Conservation (phyloP, 2,329 filamentous ascomycete species). For the Aspergillus quadrilineatus region DNA sequence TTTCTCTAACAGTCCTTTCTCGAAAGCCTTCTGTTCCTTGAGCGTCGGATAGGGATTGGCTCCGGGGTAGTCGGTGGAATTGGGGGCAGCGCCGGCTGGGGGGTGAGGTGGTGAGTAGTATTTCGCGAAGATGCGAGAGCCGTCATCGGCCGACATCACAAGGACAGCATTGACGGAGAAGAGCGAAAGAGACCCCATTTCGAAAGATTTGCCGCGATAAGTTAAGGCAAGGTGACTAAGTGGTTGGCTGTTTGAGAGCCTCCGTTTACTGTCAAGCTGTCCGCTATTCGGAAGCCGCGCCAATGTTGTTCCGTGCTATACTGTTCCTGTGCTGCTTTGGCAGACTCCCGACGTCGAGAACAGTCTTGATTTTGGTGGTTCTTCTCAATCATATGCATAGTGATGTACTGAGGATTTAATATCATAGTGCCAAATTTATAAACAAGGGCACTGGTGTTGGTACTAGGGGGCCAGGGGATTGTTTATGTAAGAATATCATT, state of each 20-base stretch:
- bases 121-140: conserved; percentile 87
- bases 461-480: background rate
- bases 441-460: background rate
- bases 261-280: conserved; percentile 25
- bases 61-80: conserved; percentile 59
- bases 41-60: conserved; percentile 80
- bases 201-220: conserved; percentile 24
- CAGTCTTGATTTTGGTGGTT: background rate
- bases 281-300: conserved; percentile 24
- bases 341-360: background rate
- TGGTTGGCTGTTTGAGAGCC: conserved; percentile 1
- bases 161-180: conserved; percentile 76
- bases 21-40: conserved; percentile 94
- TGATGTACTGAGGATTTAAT: no score
- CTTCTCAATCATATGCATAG: background rate
- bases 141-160: conserved; percentile 81
- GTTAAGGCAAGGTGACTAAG: conserved; percentile 8
- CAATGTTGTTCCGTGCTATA: conserved; percentile 28
- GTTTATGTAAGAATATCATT: conserved; percentile 8
- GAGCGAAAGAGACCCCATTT: conserved; percentile 73
- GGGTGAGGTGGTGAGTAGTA: conserved; percentile 76
- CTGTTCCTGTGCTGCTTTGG: background rate
- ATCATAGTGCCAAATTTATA: background rate
- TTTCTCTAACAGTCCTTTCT: conserved; percentile 93
- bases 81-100: conserved; percentile 58